Evolutionary conservation across 352 stramenopile species (phyloP).

Genomic region (Saprolegnia parasitica): DNA sequence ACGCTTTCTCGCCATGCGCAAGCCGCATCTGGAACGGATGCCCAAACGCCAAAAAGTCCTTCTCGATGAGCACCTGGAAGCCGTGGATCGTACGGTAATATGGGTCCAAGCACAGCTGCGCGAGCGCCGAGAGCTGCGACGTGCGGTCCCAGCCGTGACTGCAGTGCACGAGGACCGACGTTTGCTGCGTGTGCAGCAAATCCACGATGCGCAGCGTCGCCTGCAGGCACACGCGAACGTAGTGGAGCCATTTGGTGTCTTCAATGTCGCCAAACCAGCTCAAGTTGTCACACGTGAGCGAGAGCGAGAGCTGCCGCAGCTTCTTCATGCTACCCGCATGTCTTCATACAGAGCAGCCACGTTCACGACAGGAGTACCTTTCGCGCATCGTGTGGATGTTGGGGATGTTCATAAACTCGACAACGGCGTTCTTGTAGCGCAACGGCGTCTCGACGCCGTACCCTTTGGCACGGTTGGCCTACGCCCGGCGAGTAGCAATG

Average conservation of each 20-base stretch:
- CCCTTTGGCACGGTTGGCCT: conserved; percentile 83
- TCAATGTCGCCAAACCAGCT: conserved; percentile 90
- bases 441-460: conserved; percentile 95
- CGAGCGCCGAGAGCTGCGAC: conserved; percentile 69
- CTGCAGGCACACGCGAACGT: conserved; percentile 92
- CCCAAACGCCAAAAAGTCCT: conserved; percentile 79
- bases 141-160: conserved; percentile 86
- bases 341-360: not conserved
- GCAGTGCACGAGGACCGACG: conserved; percentile 77
- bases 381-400: conserved; percentile 99
- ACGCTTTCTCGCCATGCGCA: conserved; percentile 69
- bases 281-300: conserved; percentile 86
- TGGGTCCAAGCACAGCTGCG: conserved; percentile 68
- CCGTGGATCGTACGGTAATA: conserved; percentile 75
- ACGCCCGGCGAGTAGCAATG: conserved; percentile 27
- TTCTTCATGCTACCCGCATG: conserved; percentile 54
- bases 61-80: conserved; percentile 79
- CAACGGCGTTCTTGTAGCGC: conserved; percentile 91
- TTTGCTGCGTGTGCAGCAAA: conserved; percentile 85
- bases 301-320: conserved; percentile 63
- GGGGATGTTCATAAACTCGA: conserved; percentile 98
- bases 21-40: conserved; percentile 77
- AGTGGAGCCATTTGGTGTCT: conserved; percentile 96
- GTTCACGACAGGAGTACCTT: conserved; percentile 40
- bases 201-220: conserved; percentile 87